Percentiles rank a stretch among this genome's conserved stretches.
phyloP scores from a whole-genome alignment of 495 filamentous ascomycete species.

The Aspergillus conjunctus region DNA sequence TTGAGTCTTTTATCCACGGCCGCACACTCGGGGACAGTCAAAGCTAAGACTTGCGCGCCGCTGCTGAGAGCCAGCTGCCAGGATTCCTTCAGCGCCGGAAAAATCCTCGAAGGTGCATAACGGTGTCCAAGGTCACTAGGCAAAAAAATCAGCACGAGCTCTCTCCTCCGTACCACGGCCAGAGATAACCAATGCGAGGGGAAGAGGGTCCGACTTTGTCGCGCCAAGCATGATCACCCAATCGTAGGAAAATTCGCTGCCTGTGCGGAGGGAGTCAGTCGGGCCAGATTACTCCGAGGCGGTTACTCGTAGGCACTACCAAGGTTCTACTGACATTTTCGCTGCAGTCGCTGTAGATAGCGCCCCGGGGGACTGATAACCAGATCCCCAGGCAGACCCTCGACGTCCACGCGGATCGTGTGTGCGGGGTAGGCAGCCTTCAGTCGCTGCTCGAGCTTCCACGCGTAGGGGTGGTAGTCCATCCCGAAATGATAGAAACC shows the following conservation, averaged over 20 bases:
- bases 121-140: slow-evolving; percentile 49
- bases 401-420: slow-evolving; percentile 31
- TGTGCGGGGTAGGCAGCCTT: slow-evolving; percentile 17
- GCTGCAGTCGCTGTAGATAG: slow-evolving; percentile 50
- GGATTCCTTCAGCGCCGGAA: slow-evolving; percentile 40
- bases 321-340: slow-evolving; percentile 33
- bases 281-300: neutral
- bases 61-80: slow-evolving; percentile 51
- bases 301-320: neutral
- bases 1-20: slow-evolving; percentile 32
- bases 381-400: slow-evolving; percentile 55
- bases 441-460: slow-evolving; percentile 29
- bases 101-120: slow-evolving; percentile 35
- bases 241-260: slow-evolving; percentile 30
- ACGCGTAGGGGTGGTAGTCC: slow-evolving; percentile 54
- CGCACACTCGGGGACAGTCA: slow-evolving; percentile 60
- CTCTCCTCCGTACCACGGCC: neutral
- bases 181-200: no score
- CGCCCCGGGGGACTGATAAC: slow-evolving; percentile 41
- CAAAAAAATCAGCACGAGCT: slow-evolving; percentile 14
- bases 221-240: slow-evolving; percentile 56
- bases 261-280: neutral
- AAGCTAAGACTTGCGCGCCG: slow-evolving; percentile 56
- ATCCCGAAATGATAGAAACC: slow-evolving; percentile 53
- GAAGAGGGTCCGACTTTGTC: slow-evolving; percentile 51